A percentile compares a stretch with the other conserved stretches of the same genome.
These are phyloP conservation scores for Calcarisporium arbuscula DNA, from an alignment of 2,329 filamentous ascomycete species.

Conservation along the genomic window DNA sequence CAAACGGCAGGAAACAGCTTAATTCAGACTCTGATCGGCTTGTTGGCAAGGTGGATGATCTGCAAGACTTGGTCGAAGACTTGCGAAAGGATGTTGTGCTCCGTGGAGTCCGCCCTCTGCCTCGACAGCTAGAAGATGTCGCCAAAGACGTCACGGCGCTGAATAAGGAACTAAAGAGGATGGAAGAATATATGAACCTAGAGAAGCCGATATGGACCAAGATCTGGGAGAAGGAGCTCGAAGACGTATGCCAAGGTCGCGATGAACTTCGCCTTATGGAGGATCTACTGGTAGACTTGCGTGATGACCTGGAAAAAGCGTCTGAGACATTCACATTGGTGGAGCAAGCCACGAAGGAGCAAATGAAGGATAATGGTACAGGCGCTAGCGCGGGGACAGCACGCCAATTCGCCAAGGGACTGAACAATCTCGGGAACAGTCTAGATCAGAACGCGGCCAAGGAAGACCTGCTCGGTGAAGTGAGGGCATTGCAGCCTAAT, in stretches of 20 bases:
- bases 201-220: conserved; percentile 98
- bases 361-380: conserved; percentile 69
- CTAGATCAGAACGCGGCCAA: conserved; percentile 75
- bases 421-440: conserved; percentile 46
- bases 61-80: conserved; percentile 96
- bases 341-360: conserved; percentile 96
- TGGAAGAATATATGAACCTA: conserved; percentile 83
- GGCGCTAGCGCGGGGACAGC: conserved; percentile 43
- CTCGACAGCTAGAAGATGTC: conserved; percentile 82
- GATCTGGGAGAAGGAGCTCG: conserved; percentile 97
- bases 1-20: conserved; percentile 78
- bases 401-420: conserved; percentile 48
- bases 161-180: conserved; percentile 81
- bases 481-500: conserved; percentile 87
- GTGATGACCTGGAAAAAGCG: conserved; percentile 93
- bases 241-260: conserved; percentile 91
- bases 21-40: conserved; percentile 83
- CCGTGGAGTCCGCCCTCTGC: conserved; percentile 84
- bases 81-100: conserved; percentile 93
- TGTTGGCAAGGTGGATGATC: conserved; percentile 86
- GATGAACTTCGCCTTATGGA: conserved; percentile 95
- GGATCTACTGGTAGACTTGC: conserved; percentile 83
- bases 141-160: conserved; percentile 80
- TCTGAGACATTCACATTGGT: conserved; percentile 89
- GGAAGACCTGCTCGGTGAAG: conserved; percentile 86